Conservation (phyloP, 2,329 filamentous ascomycete genomes). For the Sordariomycetes sp. region DNA sequence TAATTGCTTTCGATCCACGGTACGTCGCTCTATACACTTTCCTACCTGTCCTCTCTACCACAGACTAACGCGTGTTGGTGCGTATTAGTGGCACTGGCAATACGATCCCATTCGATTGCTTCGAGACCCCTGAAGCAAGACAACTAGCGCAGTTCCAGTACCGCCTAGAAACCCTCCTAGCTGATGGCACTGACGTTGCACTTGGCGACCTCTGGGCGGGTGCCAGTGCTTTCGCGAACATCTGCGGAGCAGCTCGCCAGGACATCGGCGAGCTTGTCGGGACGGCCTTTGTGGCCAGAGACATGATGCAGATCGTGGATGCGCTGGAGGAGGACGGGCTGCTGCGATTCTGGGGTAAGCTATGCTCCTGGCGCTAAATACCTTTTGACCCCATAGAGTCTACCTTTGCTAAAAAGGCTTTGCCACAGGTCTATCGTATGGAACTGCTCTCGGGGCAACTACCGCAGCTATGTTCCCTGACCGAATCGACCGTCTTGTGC, state of each 20-base stretch:
- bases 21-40: conserved; percentile 6
- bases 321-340: conserved; percentile 24
- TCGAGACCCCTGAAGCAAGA: not conserved
- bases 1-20: conserved; percentile 17
- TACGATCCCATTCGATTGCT: not conserved
- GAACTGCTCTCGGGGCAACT: conserved; percentile 24
- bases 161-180: not conserved
- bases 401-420: not conserved
- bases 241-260: conserved; percentile 13
- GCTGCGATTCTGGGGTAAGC: conserved; percentile 23
- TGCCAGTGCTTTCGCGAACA: conserved; percentile 9
- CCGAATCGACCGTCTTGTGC: conserved; percentile 22
- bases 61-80: not conserved
- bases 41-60: not conserved
- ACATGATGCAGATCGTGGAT: conserved; percentile 26
- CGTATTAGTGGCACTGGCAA: not conserved
- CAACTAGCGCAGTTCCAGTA: not conserved
- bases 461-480: conserved; percentile 30
- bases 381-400: not conserved
- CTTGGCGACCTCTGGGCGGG: conserved; percentile 11
- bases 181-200: conserved; percentile 8
- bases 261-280: conserved; percentile 15
- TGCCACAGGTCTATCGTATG: conserved; percentile 25
- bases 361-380: no score
- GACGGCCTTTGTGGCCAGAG: conserved; percentile 22